Conservation (phyloP, 306 rosid genomes). For the Cotoneaster glaucophyllus region DNA sequence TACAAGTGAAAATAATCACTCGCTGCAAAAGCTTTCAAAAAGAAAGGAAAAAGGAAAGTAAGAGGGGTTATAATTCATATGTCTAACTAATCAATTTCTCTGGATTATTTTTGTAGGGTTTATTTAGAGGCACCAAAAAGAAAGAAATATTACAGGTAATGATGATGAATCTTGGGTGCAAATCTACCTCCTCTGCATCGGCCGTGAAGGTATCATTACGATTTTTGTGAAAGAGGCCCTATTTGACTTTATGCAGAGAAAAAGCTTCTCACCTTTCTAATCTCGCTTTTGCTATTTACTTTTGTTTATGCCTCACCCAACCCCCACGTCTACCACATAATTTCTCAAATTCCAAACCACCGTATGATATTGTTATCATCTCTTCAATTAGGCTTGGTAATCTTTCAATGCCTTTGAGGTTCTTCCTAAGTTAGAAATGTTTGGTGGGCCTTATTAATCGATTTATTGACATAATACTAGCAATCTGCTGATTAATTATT, state of each 20-base stretch:
- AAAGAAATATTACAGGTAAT: constrained; percentile 45
- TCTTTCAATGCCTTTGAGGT: constrained; percentile 9
- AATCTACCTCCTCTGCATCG: constrained; percentile 50
- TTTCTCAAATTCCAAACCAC: constrained; percentile 66
- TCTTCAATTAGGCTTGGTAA: constrained; percentile 31
- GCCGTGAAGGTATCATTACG: constrained; percentile 68
- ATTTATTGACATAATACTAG: constrained; percentile 26
- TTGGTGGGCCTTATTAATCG: constrained; percentile 21
- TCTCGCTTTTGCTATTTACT: constrained; percentile 37
- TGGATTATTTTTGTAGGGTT: constrained; percentile 19
- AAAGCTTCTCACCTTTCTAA: constrained; percentile 71
- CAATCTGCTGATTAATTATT: constrained; percentile 8
- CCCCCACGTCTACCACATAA: constrained; percentile 54
- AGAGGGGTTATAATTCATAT: constrained; percentile 5
- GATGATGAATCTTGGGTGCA: constrained; percentile 92
- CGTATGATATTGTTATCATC: constrained; percentile 56
- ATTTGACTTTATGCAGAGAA: constrained; percentile 61
- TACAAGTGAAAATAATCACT: constrained; percentile 21
- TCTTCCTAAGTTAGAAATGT: not conserved
- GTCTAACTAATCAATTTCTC: constrained; percentile 25
- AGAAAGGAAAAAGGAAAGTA: not conserved
- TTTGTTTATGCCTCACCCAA: constrained; percentile 34
- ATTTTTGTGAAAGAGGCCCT: constrained; percentile 45
- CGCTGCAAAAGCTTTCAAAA: constrained; percentile 34
- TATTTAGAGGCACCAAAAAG: constrained; percentile 36